A percentile compares a stretch with the other conserved stretches of the same genome.
Conservation (phyloP, 805 yeast genomes). For the Kazachstania taianensis region DNA sequence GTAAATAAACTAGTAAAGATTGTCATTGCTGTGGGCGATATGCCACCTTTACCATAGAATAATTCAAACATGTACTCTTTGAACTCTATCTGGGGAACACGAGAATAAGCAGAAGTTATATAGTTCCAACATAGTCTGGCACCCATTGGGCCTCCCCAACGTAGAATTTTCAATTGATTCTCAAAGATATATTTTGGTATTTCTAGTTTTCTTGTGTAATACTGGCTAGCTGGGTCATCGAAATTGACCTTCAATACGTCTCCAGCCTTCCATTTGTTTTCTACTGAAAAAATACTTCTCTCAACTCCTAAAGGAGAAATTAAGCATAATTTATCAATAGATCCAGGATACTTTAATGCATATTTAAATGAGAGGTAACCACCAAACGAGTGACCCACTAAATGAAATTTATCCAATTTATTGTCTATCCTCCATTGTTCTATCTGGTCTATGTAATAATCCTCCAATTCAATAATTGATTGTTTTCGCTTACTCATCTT, state of each 20-base stretch:
- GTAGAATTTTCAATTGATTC: conserved; percentile 38
- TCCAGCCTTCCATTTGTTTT: conserved; percentile 14
- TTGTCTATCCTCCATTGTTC: conserved; percentile 52
- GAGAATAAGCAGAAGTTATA: conserved; percentile 23
- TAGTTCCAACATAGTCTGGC: conserved; percentile 31
- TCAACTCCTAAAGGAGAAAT: conserved; percentile 77
- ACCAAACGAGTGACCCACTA: conserved; percentile 76
- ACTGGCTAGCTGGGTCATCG: conserved; percentile 34
- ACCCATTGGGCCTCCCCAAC: conserved; percentile 35
- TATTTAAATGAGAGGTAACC: conserved; percentile 62
- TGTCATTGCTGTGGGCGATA: conserved; percentile 9
- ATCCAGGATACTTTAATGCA: conserved; percentile 45
- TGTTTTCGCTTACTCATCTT: not conserved
- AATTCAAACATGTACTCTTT: conserved; percentile 18
- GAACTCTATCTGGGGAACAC: conserved; percentile 19
- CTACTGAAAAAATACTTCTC: conserved; percentile 50
- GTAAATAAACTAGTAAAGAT: conserved; percentile 23
- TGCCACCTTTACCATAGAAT: conserved; percentile 11
- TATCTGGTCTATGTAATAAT: conserved; percentile 45
- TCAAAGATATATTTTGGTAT: conserved; percentile 26
- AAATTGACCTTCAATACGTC: conserved; percentile 24
- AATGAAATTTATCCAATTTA: conserved; percentile 42
- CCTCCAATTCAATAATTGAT: conserved; percentile 33
- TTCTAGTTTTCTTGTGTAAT: conserved; percentile 19
- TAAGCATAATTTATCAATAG: conserved; percentile 45